Conservation (phyloP, 2,329 filamentous ascomycete genomes). For the Penicillium sp. region DNA sequence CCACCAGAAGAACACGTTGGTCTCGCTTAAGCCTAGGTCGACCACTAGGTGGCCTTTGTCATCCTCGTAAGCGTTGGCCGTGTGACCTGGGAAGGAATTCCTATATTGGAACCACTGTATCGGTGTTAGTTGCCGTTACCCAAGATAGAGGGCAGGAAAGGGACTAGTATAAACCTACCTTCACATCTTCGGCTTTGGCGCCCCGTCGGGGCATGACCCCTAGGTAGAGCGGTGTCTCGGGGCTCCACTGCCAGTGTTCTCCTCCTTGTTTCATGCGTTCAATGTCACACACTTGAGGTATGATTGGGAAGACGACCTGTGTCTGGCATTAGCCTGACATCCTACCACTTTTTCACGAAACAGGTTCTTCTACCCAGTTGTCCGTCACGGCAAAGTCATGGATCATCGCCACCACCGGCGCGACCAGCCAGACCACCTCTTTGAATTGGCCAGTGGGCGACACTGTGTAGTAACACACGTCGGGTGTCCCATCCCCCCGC, state of each 20-base stretch:
- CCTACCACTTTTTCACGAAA: too few relatives aligned
- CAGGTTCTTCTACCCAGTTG: conserved; percentile 32
- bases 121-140: background rate
- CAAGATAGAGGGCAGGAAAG: too few relatives aligned
- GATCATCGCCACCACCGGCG: conserved; percentile 43
- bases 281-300: conserved; percentile 37
- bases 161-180: conserved; percentile 13
- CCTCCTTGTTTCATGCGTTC: conserved; percentile 43
- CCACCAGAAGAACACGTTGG: conserved; percentile 31
- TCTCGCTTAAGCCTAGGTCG: conserved; percentile 40
- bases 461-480: conserved; percentile 42
- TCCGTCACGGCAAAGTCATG: conserved; percentile 48
- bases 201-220: conserved; percentile 30
- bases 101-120: conserved; percentile 41
- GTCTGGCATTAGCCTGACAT: too few relatives aligned
- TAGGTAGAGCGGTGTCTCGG: conserved; percentile 31
- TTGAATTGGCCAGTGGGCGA: conserved; percentile 30
- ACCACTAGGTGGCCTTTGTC: conserved; percentile 31
- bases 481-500: conserved; percentile 42
- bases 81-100: conserved; percentile 41
- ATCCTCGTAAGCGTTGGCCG: conserved; percentile 41
- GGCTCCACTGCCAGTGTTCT: conserved; percentile 45
- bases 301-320: conserved; percentile 41
- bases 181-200: conserved; percentile 35
- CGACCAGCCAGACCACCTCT: conserved; percentile 37